Evolutionary conservation across 345 rosid species (phyloP).

Genomic region (Lumnitzera racemosa): DNA sequence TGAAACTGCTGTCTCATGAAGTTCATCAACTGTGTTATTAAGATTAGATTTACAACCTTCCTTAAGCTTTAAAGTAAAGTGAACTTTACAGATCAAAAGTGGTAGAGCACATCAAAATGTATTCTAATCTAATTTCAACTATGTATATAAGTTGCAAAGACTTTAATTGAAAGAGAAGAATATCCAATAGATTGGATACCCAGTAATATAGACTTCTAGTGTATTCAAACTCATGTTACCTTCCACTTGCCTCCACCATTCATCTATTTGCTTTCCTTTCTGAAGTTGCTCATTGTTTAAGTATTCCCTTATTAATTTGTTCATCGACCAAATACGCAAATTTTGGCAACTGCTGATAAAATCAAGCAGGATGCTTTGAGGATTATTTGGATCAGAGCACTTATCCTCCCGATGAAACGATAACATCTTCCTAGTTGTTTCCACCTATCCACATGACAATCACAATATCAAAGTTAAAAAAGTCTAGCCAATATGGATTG

Average conservation of each 20-base stretch:
- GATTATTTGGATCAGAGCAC: conserved; percentile 78
- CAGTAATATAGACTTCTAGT: no score
- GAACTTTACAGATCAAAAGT: no score
- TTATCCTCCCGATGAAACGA: conserved; percentile 95
- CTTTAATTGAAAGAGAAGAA: no score
- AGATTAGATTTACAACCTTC: no score
- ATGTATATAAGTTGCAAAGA: no score
- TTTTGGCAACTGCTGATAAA: conserved; percentile 96
- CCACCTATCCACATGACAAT: conserved; percentile 63
- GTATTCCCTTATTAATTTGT: conserved; percentile 72
- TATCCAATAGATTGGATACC: no score
- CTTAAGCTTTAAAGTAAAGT: no score
- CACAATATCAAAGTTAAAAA: conserved; percentile 18
- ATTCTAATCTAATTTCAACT: no score
- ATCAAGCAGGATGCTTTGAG: conserved; percentile 94
- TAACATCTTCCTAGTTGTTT: conserved; percentile 78
- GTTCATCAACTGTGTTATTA: no score
- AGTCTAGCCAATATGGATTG: no score
- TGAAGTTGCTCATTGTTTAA: conserved; percentile 83
- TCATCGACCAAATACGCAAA: conserved; percentile 91
- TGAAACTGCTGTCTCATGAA: no score
- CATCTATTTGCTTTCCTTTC: conserved; percentile 97
- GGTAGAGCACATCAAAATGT: no score
- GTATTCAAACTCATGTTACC: conserved; percentile 36
- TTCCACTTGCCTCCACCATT: conserved; percentile 95